These are phyloP conservation scores for Leccinum solheimii DNA, from an alignment of 1,284 basidiomycete genomes.

Conservation along the genomic window DNA sequence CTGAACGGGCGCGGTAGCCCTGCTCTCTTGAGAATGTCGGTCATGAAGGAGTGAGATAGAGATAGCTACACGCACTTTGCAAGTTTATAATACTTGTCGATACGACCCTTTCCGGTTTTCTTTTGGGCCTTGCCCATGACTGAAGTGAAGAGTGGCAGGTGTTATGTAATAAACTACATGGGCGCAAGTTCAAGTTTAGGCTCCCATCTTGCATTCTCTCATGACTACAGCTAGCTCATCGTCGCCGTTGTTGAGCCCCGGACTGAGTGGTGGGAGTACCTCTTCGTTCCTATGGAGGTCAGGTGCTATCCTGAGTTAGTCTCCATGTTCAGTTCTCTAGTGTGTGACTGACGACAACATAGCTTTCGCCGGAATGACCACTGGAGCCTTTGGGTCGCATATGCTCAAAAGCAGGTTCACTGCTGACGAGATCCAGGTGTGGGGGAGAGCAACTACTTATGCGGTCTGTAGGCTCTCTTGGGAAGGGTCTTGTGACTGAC, in stretches of 20 bases:
- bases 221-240: background rate
- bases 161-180: background rate
- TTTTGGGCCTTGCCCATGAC: constrained; percentile 79
- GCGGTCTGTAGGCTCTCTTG: constrained; percentile 45
- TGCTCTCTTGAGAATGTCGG: constrained; percentile 70
- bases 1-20: constrained; percentile 98
- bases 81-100: constrained; percentile 95
- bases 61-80: constrained; percentile 65
- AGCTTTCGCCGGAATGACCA: constrained; percentile 60
- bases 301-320: constrained; percentile 33
- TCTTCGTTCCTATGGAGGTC: constrained; percentile 43
- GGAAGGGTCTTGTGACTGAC: constrained; percentile 16
- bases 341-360: background rate
- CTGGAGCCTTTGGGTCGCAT: constrained; percentile 74
- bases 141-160: background rate
- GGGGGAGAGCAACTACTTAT: constrained; percentile 64
- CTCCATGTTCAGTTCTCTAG: background rate
- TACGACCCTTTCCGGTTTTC: constrained; percentile 92
- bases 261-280: constrained; percentile 10
- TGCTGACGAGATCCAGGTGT: constrained; percentile 55
- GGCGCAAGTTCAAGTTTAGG: background rate
- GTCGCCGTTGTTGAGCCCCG: constrained; percentile 26
- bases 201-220: background rate
- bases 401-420: constrained; percentile 56
- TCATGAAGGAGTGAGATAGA: background rate